These are phyloP conservation scores for Curvularia verruculosa DNA, from an alignment of 2,329 filamentous ascomycete genomes.

Conservation along the genomic window DNA sequence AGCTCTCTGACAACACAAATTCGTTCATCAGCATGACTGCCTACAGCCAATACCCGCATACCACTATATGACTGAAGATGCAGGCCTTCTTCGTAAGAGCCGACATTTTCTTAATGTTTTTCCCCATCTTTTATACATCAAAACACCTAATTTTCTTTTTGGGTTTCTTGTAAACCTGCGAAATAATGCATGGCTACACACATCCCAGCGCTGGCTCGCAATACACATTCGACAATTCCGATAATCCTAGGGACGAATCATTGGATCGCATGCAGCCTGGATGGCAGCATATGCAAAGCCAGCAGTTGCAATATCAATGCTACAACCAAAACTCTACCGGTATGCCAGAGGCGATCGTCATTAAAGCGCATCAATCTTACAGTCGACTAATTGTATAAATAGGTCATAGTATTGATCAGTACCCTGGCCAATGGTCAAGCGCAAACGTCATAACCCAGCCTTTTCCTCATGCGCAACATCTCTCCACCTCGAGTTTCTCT, in stretches of 20 bases:
- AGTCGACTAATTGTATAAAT: background rate
- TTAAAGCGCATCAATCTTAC: background rate
- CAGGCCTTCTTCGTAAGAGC: background rate
- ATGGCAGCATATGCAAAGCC: conserved; percentile 3
- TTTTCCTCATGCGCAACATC: conserved; percentile 19
- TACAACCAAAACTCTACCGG: conserved; percentile 2
- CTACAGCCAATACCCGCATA: conserved; percentile 4
- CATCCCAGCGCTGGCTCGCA: conserved; percentile 20
- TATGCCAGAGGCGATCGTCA: background rate
- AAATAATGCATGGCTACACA: conserved; percentile 17
- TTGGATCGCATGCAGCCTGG: background rate
- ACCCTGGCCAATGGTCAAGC: conserved; percentile 15
- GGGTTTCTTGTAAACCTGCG: background rate
- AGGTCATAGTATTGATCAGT: conserved; percentile 20
- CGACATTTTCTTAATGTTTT: background rate
- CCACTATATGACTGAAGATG: conserved; percentile 1
- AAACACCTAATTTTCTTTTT: background rate
- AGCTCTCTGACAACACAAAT: conserved; percentile 22
- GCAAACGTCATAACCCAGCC: conserved; percentile 10
- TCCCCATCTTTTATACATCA: background rate
- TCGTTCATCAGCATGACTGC: background rate
- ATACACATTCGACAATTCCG: conserved; percentile 3
- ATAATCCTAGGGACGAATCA: background rate
- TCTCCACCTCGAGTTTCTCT: conserved; percentile 29
- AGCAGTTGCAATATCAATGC: background rate